Conservation (phyloP, 108 stramenopile species). For the Conticribra guillardii region DNA sequence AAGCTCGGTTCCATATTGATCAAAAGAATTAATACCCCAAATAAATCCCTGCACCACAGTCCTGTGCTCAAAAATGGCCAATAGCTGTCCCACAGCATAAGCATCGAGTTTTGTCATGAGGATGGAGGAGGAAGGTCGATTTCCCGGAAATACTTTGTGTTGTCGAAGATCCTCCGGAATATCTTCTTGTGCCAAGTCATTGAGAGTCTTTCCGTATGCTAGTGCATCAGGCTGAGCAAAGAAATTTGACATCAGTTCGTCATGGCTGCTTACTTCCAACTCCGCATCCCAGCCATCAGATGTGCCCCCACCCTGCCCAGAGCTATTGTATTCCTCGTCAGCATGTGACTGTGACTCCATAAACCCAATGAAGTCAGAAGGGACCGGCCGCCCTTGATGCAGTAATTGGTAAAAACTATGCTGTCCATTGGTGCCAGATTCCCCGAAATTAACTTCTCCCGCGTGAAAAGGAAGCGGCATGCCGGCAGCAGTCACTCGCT, state of each 20-base stretch:
- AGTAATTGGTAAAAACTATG: slow-evolving; percentile 98
- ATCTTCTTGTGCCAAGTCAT: slow-evolving; percentile 91
- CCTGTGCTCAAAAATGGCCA: slow-evolving; percentile 98
- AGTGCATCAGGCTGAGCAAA: slow-evolving; percentile 99
- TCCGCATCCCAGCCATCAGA: slow-evolving; percentile 44
- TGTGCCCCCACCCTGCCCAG: background rate
- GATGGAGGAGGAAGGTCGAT: slow-evolving; percentile 92
- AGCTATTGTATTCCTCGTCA: slow-evolving; percentile 36
- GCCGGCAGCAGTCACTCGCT: slow-evolving; percentile 91
- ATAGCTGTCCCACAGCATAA: slow-evolving; percentile 89
- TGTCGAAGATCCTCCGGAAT: slow-evolving; percentile 76
- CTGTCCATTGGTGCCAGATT: slow-evolving; percentile 94
- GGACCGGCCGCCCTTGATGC: slow-evolving; percentile 97
- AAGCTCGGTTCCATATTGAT: slow-evolving; percentile 96
- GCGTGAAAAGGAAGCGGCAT: slow-evolving; percentile 70
- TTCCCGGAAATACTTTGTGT: slow-evolving; percentile 97
- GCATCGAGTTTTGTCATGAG: slow-evolving; percentile 86
- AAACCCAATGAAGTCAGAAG: slow-evolving; percentile 97
- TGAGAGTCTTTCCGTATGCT: slow-evolving; percentile 87
- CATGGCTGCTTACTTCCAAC: slow-evolving; percentile 92
- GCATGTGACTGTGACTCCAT: slow-evolving; percentile 79
- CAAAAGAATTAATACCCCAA: slow-evolving; percentile 98
- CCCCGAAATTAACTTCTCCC: slow-evolving; percentile 92
- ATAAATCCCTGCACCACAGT: slow-evolving; percentile 97
- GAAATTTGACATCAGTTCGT: slow-evolving; percentile 99